Conservation (phyloP, 306 rosid species). For the Vicia villosa region DNA sequence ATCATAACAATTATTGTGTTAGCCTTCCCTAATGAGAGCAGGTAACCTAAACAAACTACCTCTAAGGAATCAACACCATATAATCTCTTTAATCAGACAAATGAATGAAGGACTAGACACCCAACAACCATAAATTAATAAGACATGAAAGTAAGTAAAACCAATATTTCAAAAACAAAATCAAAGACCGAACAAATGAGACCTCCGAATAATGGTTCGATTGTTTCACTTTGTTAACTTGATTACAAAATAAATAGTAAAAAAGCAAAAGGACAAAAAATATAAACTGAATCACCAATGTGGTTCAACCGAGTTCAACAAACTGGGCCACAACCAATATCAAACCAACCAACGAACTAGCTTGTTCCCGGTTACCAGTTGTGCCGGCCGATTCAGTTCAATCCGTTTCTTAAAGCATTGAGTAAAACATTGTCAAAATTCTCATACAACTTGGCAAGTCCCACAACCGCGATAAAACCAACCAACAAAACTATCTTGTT, state of each 20-base stretch:
- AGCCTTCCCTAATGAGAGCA: constrained; percentile 6
- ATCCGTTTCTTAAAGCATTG: neutral
- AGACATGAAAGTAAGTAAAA: neutral
- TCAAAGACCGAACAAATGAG: neutral
- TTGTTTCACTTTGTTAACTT: neutral
- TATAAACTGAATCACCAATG: neutral
- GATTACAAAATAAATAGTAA: neutral
- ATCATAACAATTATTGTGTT: constrained; percentile 11
- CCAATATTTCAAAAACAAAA: neutral
- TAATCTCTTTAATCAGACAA: neutral
- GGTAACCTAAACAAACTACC: constrained; percentile 3
- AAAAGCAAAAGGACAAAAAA: neutral
- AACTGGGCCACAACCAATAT: neutral
- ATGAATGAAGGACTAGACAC: constrained; percentile 4
- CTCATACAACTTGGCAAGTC: neutral
- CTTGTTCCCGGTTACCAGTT: neutral
- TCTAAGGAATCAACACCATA: neutral
- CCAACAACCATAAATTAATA: constrained; percentile 9
- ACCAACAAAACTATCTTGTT: neutral
- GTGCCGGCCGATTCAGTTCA: neutral
- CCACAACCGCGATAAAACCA: neutral
- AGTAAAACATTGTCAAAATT: neutral
- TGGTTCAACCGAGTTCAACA: too few relatives aligned
- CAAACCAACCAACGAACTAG: neutral
- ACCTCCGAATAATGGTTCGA: neutral